Percentiles rank a stretch among this genome's conserved stretches.
Conservation (phyloP, 352 stramenopile genomes). For the Elongisporangium undulatum region DNA sequence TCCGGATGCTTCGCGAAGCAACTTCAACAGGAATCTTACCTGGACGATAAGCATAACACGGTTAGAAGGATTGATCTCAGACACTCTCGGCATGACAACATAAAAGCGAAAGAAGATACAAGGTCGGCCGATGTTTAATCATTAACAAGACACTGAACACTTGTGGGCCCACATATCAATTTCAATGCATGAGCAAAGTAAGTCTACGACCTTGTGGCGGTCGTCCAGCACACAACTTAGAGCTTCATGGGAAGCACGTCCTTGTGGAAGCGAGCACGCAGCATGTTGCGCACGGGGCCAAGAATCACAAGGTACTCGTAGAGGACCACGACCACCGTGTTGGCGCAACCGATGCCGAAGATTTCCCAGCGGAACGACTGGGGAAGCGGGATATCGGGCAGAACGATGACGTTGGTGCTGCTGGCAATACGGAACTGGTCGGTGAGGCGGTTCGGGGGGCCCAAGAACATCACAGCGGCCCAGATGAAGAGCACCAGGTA, state of each 20-base stretch:
- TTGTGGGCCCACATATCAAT: neutral
- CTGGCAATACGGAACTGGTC: constrained; percentile 72
- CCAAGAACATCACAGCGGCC: constrained; percentile 51
- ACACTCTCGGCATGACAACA: neutral
- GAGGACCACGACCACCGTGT: constrained; percentile 45
- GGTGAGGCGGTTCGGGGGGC: constrained; percentile 43
- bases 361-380: constrained; percentile 56
- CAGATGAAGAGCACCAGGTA: constrained; percentile 50
- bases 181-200: neutral
- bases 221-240: constrained; percentile 17
- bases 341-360: constrained; percentile 50
- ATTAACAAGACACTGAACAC: neutral
- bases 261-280: constrained; percentile 62
- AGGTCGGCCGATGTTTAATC: neutral
- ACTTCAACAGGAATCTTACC: neutral
- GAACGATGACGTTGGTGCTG: constrained; percentile 66
- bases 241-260: constrained; percentile 57
- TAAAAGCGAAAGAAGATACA: neutral
- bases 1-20: neutral
- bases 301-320: constrained; percentile 68
- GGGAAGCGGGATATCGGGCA: constrained; percentile 68
- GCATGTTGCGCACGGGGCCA: constrained; percentile 58
- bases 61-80: neutral
- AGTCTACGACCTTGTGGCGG: neutral
- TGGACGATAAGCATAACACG: neutral